Evolutionary conservation across 805 yeast species (phyloP).

Genomic region (Metschnikowia chrysomelidarum): DNA sequence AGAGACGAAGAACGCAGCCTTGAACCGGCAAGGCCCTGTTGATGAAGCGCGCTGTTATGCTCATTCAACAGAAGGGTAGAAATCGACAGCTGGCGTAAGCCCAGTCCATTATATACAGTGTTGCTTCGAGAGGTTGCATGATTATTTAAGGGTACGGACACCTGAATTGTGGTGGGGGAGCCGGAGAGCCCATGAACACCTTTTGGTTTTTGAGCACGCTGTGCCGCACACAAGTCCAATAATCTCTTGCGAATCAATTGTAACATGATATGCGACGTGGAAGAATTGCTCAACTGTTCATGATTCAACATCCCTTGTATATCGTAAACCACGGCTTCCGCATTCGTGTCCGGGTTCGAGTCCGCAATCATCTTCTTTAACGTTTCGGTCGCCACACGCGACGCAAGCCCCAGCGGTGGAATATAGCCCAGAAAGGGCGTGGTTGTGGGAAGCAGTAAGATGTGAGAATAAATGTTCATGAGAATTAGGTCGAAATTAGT

Average conservation of each 20-base stretch:
- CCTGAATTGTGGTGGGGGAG: constrained; percentile 13
- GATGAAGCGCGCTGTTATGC: constrained; percentile 33
- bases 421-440: constrained; percentile 43
- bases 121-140: constrained; percentile 2
- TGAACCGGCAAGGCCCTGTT: constrained; percentile 19
- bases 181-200: constrained; percentile 8
- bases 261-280: constrained; percentile 38
- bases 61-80: constrained; percentile 42
- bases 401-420: constrained; percentile 45
- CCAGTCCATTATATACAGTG: constrained; percentile 19
- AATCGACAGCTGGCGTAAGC: constrained; percentile 37
- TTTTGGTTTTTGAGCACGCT: constrained; percentile 12
- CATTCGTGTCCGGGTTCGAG: constrained; percentile 13
- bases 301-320: constrained; percentile 30
- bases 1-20: constrained; percentile 38
- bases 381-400: constrained; percentile 43
- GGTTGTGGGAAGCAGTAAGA: constrained; percentile 42
- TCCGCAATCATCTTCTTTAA: constrained; percentile 27
- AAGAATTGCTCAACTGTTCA: constrained; percentile 31
- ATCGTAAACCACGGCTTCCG: constrained; percentile 27
- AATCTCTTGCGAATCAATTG: constrained; percentile 42
- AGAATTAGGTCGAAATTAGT: constrained; percentile 37
- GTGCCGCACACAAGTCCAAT: constrained; percentile 36
- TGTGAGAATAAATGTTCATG: constrained; percentile 31
- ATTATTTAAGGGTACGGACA: constrained; percentile 11